Percentiles rank a stretch among this genome's conserved stretches.
Evolutionary conservation across 2,329 filamentous ascomycete genomes (phyloP).

Genomic region (Diaporthe nobilis): DNA sequence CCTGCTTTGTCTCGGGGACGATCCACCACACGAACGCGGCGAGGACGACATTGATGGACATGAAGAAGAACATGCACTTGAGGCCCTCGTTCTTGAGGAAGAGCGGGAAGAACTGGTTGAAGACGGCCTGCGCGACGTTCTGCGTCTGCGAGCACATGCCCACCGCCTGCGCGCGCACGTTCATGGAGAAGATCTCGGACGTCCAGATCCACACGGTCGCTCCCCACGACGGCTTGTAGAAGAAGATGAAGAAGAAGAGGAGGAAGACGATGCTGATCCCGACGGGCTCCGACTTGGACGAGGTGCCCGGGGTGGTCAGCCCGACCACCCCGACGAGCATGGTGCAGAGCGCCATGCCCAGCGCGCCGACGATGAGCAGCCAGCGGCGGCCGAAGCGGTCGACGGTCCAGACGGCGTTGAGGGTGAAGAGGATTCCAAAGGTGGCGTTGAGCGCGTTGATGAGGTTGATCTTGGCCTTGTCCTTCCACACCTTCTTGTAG

Average conservation of each 20-base stretch:
- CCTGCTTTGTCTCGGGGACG: slow-evolving; percentile 62
- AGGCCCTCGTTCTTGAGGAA: slow-evolving; percentile 69
- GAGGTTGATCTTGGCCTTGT: slow-evolving; percentile 72
- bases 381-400: slow-evolving; percentile 80
- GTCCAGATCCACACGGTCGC: slow-evolving; percentile 79
- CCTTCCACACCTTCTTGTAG: slow-evolving; percentile 78
- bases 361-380: slow-evolving; percentile 76
- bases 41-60: slow-evolving; percentile 59
- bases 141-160: slow-evolving; percentile 73
- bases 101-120: slow-evolving; percentile 77
- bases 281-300: slow-evolving; percentile 68
- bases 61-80: slow-evolving; percentile 58
- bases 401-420: slow-evolving; percentile 81
- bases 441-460: slow-evolving; percentile 84
- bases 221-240: slow-evolving; percentile 77
- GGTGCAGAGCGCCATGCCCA: slow-evolving; percentile 81
- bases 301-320: slow-evolving; percentile 63
- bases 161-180: slow-evolving; percentile 78
- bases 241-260: slow-evolving; percentile 74
- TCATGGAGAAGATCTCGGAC: slow-evolving; percentile 77
- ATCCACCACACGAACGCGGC: slow-evolving; percentile 61
- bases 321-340: slow-evolving; percentile 68
- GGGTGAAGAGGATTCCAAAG: slow-evolving; percentile 79
- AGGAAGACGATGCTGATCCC: slow-evolving; percentile 76
- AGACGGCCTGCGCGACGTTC: slow-evolving; percentile 72